Conservation (phyloP, 441 rosid genomes). For the Jatropha multifida region DNA sequence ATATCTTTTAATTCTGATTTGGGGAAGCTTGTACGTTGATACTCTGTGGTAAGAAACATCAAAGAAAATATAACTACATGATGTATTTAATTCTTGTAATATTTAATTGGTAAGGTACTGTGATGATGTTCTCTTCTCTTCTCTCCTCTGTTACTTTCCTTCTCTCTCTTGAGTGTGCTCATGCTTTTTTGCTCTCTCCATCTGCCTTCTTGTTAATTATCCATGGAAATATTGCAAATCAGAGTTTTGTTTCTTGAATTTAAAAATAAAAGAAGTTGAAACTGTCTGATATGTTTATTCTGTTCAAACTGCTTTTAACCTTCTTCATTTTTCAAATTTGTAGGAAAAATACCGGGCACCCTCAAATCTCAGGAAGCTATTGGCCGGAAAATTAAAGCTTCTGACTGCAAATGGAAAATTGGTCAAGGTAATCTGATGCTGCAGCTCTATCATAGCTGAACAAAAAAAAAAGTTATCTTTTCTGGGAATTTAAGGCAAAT, state of each 20-base stretch:
- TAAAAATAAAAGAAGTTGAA: neutral
- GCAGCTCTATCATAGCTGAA: neutral
- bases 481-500: neutral
- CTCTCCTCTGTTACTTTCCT: neutral
- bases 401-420: conserved; percentile 72
- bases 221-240: neutral
- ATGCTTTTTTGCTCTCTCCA: neutral
- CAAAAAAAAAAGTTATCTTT: neutral
- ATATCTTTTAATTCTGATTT: neutral
- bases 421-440: conserved; percentile 54
- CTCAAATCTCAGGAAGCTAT: conserved; percentile 53
- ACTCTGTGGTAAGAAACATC: neutral
- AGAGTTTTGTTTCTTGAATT: neutral
- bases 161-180: neutral
- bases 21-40: neutral
- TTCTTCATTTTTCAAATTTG: conserved; percentile 22
- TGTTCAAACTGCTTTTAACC: conserved; percentile 23
- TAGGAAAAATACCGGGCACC: conserved; percentile 58
- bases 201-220: neutral
- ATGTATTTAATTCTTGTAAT: neutral
- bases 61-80: neutral
- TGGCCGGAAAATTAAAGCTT: conserved; percentile 68
- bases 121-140: conserved; percentile 18
- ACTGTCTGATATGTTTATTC: neutral
- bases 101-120: neutral